A percentile compares a stretch with the other conserved stretches of the same genome.
These are phyloP conservation scores for Yamadazyma dendronema DNA, from an alignment of 1,139 yeast genomes.

Conservation along the genomic window DNA sequence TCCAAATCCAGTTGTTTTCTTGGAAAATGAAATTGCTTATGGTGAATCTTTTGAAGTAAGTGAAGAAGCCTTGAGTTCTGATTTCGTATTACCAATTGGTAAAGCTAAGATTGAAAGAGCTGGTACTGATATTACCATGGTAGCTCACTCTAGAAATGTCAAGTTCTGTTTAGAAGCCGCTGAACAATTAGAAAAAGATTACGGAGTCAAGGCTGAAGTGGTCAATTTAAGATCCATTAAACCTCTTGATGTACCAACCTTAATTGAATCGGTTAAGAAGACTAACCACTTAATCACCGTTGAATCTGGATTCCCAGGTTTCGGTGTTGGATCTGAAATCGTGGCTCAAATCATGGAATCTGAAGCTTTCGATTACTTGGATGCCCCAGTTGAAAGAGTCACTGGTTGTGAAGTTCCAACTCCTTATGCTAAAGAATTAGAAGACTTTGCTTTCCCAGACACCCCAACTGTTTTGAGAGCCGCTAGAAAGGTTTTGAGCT, in stretches of 20 bases:
- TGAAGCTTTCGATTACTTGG: constrained; percentile 96
- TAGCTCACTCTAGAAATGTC: constrained; percentile 90
- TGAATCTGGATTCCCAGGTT: constrained; percentile 97
- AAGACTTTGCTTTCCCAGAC: constrained; percentile 99
- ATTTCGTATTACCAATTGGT: constrained; percentile 90
- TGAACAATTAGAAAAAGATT: constrained; percentile 73
- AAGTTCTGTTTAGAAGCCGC: constrained; percentile 88
- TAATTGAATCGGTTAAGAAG: constrained; percentile 87
- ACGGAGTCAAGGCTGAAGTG: constrained; percentile 91
- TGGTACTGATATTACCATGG: constrained; percentile 88
- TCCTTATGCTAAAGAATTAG: constrained; percentile 95
- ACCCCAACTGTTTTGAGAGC: constrained; percentile 89
- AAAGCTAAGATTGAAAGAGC: constrained; percentile 92
- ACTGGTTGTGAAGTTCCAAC: constrained; percentile 99
- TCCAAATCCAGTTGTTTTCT: constrained; percentile 95
- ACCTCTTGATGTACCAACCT: constrained; percentile 90
- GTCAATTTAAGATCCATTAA: constrained; percentile 94
- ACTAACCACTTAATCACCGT: constrained; percentile 95
- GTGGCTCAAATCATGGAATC: constrained; percentile 98
- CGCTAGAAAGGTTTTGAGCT: constrained; percentile 83
- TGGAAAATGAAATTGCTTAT: constrained; percentile 93
- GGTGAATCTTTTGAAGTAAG: constrained; percentile 89
- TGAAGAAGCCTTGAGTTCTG: constrained; percentile 86
- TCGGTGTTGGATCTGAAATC: constrained; percentile 98
- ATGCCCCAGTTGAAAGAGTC: constrained; percentile 97